A percentile compares a stretch with the other conserved stretches of the same genome.
These are phyloP conservation scores for Boechera retrofracta DNA, from an alignment of 345 rosid species.

Conservation along the genomic window DNA sequence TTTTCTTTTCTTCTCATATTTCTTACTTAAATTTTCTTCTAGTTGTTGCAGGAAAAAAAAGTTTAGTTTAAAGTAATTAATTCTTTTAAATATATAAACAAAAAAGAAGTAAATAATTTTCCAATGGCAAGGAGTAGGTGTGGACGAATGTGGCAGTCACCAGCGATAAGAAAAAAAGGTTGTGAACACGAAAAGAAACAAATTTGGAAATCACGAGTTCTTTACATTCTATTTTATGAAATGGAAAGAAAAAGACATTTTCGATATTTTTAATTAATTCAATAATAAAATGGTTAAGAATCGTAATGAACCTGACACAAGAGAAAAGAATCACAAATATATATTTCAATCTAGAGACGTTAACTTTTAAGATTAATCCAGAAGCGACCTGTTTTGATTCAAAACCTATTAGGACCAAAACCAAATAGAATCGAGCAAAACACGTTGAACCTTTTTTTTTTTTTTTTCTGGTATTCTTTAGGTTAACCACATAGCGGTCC, in stretches of 20 bases:
- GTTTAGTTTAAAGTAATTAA: not conserved
- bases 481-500: too few relatives aligned
- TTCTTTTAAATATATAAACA: too few relatives aligned
- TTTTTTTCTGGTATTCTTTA: not conserved
- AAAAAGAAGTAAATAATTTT: not conserved
- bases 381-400: not conserved
- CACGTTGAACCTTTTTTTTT: not conserved
- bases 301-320: not conserved
- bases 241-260: constrained; percentile 9
- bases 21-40: not conserved
- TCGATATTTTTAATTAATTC: not conserved
- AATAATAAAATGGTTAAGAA: not conserved
- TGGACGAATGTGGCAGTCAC: constrained; percentile 29
- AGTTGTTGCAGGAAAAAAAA: not conserved
- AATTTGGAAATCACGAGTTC: constrained; percentile 34
- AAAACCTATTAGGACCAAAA: not conserved
- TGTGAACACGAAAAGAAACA: constrained; percentile 32
- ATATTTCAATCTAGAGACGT: not conserved
- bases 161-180: constrained; percentile 7
- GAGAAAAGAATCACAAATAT: not conserved
- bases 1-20: constrained; percentile 1
- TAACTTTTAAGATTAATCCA: not conserved
- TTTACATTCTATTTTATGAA: not conserved
- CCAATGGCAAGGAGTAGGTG: not conserved
- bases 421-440: not conserved